A percentile compares a stretch with the other conserved stretches of the same genome.
Conservation (phyloP, 495 filamentous ascomycete species). For the Entonaema liquescens region DNA sequence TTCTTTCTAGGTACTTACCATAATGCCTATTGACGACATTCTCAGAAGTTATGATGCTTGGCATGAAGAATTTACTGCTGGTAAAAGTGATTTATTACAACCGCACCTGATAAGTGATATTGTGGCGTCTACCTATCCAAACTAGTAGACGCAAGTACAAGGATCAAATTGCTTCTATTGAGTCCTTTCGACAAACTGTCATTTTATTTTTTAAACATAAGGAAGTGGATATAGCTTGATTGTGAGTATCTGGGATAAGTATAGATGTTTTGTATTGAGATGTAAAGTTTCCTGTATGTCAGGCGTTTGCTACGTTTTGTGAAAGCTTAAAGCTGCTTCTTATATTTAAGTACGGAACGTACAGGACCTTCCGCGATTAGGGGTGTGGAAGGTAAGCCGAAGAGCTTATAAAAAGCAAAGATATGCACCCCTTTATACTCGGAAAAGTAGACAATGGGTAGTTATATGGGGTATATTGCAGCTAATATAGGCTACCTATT, state of each 20-base stretch:
- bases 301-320: too few species aligned
- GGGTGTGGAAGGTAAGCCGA: background rate
- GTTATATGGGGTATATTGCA: too few species aligned
- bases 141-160: background rate
- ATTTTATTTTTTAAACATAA: background rate
- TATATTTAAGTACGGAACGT: background rate
- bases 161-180: background rate
- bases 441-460: too few species aligned
- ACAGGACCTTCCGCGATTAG: background rate
- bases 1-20: background rate
- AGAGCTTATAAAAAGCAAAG: background rate
- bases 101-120: background rate
- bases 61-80: background rate
- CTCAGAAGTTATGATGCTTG: background rate
- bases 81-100: background rate
- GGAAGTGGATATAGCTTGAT: background rate
- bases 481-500: too few species aligned
- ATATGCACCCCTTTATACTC: too few species aligned
- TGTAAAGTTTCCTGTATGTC: background rate
- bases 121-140: background rate
- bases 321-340: too few species aligned
- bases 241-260: too few species aligned
- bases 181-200: background rate
- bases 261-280: background rate
- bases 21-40: background rate